Base-by-base conservation (phyloP, 169 alveolate genomes). In the Sarcocystis neurona region DNA sequence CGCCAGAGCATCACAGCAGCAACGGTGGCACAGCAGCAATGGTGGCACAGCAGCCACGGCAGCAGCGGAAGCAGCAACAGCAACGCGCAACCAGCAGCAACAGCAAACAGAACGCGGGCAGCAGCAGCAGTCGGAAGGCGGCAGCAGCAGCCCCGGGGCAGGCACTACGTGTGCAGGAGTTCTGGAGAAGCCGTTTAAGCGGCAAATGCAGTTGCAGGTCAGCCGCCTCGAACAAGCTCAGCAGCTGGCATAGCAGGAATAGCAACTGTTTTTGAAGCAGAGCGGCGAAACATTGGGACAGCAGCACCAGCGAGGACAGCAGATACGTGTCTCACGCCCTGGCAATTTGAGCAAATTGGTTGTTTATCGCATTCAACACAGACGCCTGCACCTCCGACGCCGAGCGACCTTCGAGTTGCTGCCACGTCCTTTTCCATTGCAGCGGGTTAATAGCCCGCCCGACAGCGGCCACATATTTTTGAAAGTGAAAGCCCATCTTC, bases 381-480 rank as follows among this genome's bases (percentile, higher is more conserved):
- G 34, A 43, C 2, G 41, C 34, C 23, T 74, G 20, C 23, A 84
- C 80, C 18, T 84, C 89, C 1, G 70, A 2, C 23, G 70, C 68
- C 34, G 41, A 53, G n/a, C 39, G 39, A 1, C 89, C 89, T 32
- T 84, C 70, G 50, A 84, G 4, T 18, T 41, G 6, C 0, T 44
- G 43, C 89, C 89, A 84, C 68, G 68, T 50, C n/a, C 79, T 79
- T 20, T 34, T 58, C 89, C 89, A 84, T 34, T 47, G 89, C 1
- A 44, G 80, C 48, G 89, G 89, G 80, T 84, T 84, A 43, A 84
- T 84, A 34, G 89, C 89, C 43, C 89, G 89, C 68, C 80, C 89
- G 23, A 50, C 89, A 79, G 66, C 66, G 15, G 89, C 89, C 32
- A 84, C n/a, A 68, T 84, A 84, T 18, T 56, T 37, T 48, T 84